A percentile compares a stretch with the other conserved stretches of the same genome.
Conservation (phyloP, 1,284 basidiomycete genomes). For the Peniophora sp. region DNA sequence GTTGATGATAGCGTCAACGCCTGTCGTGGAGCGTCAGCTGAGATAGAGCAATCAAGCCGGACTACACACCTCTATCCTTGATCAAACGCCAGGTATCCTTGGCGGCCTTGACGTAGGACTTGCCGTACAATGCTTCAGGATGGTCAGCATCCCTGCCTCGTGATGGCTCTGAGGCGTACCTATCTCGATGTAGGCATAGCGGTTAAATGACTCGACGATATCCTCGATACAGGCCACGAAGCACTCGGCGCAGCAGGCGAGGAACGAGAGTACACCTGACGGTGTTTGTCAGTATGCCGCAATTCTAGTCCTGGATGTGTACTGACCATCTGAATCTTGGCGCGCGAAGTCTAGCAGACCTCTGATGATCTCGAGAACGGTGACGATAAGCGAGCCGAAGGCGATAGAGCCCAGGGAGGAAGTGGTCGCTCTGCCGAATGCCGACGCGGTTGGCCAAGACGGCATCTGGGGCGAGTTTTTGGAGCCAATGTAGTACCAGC, state of each 20-base stretch:
- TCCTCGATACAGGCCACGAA: conserved; percentile 69
- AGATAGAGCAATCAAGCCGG: too few species aligned
- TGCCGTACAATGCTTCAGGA: conserved; percentile 70
- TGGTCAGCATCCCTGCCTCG: neutral
- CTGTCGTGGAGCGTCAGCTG: too few species aligned
- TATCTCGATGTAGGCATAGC: conserved; percentile 82
- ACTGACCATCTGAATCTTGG: conserved; percentile 68
- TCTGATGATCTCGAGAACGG: conserved; percentile 71
- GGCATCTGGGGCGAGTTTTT: conserved; percentile 61
- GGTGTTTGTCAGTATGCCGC: neutral
- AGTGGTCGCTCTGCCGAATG: conserved; percentile 76
- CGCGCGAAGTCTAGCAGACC: conserved; percentile 59
- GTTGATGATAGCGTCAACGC: conserved; percentile 77
- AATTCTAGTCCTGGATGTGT: conserved; percentile 17
- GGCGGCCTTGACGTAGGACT: conserved; percentile 79
- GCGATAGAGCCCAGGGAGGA: conserved; percentile 85
- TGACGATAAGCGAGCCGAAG: conserved; percentile 86
- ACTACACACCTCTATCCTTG: conserved; percentile 45
- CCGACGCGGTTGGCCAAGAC: conserved; percentile 59
- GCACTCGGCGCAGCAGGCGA: conserved; percentile 79
- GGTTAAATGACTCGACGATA: conserved; percentile 78
- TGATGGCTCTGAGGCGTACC: conserved; percentile 26
- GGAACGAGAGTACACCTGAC: conserved; percentile 58
- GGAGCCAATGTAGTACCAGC: conserved; percentile 74
- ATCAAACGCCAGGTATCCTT: conserved; percentile 88